These are phyloP conservation scores for Strobilomyces confusus DNA, from an alignment of 768 basidiomycete genomes.

Conservation along the genomic window DNA sequence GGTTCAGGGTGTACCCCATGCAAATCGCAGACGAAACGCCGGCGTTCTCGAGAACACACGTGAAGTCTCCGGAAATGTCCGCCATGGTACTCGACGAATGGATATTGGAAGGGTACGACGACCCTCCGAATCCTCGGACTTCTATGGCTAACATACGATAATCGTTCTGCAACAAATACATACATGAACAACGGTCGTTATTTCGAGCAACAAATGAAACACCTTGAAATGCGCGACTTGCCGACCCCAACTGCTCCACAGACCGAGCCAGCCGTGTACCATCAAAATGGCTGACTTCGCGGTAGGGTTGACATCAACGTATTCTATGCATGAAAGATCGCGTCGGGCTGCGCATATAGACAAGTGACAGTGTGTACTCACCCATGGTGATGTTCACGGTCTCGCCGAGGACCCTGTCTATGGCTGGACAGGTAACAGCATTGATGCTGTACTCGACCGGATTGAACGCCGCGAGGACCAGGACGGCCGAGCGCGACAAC, in stretches of 20 bases:
- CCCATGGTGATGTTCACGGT: conserved; percentile 43
- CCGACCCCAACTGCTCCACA: conserved; percentile 72
- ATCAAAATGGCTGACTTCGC: conserved; percentile 54
- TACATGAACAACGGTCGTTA: background rate
- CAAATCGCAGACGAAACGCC: conserved; percentile 48
- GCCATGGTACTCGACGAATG: conserved; percentile 54
- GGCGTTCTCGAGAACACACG: conserved; percentile 56
- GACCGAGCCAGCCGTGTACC: conserved; percentile 77
- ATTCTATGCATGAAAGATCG: conserved; percentile 38
- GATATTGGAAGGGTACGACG: conserved; percentile 60
- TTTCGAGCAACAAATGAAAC: background rate
- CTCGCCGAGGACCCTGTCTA: conserved; percentile 34
- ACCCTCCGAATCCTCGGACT: conserved; percentile 67
- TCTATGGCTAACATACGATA: conserved; percentile 62
- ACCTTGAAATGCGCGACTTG: conserved; percentile 69
- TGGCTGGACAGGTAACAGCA: conserved; percentile 38
- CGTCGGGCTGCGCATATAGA: conserved; percentile 1
- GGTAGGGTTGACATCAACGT: conserved; percentile 53
- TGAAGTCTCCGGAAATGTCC: conserved; percentile 60
- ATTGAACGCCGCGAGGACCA: conserved; percentile 29
- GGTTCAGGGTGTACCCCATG: conserved; percentile 47
- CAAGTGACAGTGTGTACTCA: conserved; percentile 30
- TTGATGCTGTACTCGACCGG: conserved; percentile 35
- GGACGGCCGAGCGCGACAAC: background rate
- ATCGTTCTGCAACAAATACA: conserved; percentile 43